Evolutionary conservation across 805 yeast species (phyloP), one percentile per base, ranked within the genome.

Genomic region (Metschnikowia picachoensis): DNA sequence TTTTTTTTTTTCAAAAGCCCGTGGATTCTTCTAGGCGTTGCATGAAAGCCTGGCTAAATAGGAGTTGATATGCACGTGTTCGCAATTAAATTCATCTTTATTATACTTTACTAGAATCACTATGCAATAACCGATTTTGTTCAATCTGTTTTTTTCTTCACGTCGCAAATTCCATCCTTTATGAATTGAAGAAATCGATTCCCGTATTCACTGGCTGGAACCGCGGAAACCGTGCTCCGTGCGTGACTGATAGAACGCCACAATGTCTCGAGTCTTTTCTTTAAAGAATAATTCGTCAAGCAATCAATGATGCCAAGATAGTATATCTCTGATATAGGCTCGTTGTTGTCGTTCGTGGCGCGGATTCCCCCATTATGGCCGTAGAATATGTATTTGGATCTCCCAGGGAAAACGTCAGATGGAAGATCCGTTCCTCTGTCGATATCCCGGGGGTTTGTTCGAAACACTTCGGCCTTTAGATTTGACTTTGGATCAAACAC

Each of bases 271-370:
- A 90, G 63, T 52, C 78, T 77, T 62, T 94, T 94, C 53, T 81
- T 68, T 17, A 83, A 65, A 0, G 87, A 81, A 57, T 88, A 88
- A 52, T 80, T 80, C 0, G 99, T 94, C 55, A 94, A 72, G 66
- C 96, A 92, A 61, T 94, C 99, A 52, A 94, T 94, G 33, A 94
- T 84, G 8, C 99, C 99, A 57, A 94, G 69, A 59, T 91, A 94
- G 66, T 94, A 94, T 8, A 92, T 78, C 44, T 84, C 78, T 29
- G 79, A 73, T 31, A 79, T 59, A 20, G 88, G 87, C 39, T 79
- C 74, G 59, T 85, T 74, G 30, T 76, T 57, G 44, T 72, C 82
- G 58, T 83, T 79, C 1, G 95, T 82, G 3, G 92, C 83, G 40
- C 84, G 72, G 35, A 86, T 80, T 3, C 97, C 98, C 14, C 96